Base-by-base conservation (phyloP, 345 rosid genomes). In the Eutrema japonicum region DNA sequence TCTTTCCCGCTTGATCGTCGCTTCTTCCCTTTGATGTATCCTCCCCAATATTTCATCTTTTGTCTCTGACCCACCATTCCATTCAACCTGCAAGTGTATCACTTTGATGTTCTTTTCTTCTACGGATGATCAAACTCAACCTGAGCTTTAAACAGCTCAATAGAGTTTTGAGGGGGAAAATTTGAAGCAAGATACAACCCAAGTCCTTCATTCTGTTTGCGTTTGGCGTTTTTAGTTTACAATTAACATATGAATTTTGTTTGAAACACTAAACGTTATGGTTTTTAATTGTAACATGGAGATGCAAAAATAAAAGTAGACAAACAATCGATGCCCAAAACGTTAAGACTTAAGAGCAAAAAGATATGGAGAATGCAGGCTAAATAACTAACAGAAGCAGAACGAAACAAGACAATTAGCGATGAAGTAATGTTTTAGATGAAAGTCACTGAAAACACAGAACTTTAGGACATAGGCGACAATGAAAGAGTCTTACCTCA, bases 1-100 rank as follows among this genome's bases (percentile, higher is more conserved):
- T 72, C 97, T 83, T 60, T 95, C 99, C 16, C 97, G 86, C 87
- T 87, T 92, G 50, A 94, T 86, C 10, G 93, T 85, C 3, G 98
- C 97, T 80, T 83, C 96, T 85, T 89, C 98, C 77, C 91, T 88
- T 66, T 69, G 88, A 71, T 84, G 91, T 80, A 94, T 89, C 79
- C 81, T 91, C 71, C 81, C 83, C 43, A 94, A 85, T 73, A 76
- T 71, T 59, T 81, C 95, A 22, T 91, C 95, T 85, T 85, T 85
- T 70, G 96, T 75, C 72, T 84, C 92, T 26, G 84, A 68, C 47
- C 98, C 96, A 77, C 95, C 89, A 18, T 80, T 80, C 98, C 97
- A 94, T 60, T 94, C 98, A n/a, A 91, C 87, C 98, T 94, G 87
- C 41, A 71, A 82, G 75, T 45, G 59, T 26, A 54, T 48, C 66